phyloP scores from a whole-genome alignment of 139 green algal genomes.

The Chlorella sp. region DNA sequence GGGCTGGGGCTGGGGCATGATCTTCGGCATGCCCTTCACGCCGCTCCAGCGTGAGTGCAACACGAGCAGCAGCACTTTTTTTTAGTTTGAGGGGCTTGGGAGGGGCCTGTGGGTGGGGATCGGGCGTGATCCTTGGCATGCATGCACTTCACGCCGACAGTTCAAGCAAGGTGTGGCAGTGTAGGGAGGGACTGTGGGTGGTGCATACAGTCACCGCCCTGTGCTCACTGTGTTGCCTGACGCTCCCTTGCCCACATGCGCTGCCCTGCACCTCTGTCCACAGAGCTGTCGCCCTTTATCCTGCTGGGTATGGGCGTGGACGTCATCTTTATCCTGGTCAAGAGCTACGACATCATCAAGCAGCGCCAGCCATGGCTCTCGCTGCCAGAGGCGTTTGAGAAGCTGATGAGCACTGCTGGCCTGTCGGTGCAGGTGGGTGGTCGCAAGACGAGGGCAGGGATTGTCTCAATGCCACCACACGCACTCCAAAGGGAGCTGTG shows the following conservation, averaged over 20 bases:
- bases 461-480: too few relatives aligned
- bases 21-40: constrained; percentile 23
- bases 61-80: neutral
- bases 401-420: constrained; percentile 17
- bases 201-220: neutral
- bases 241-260: neutral
- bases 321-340: constrained; percentile 29
- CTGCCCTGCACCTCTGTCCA: neutral
- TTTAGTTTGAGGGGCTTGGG: too few relatives aligned
- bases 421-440: too few relatives aligned
- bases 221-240: neutral
- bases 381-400: constrained; percentile 7
- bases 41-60: constrained; percentile 10
- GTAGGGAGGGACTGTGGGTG: neutral
- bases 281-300: constrained; percentile 30
- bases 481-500: too few relatives aligned
- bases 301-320: constrained; percentile 31
- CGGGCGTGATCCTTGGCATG: too few relatives aligned
- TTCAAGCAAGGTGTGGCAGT: too few relatives aligned
- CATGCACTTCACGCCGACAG: too few relatives aligned
- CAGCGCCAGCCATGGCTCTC: constrained; percentile 4
- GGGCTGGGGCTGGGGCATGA: constrained; percentile 10
- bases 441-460: too few relatives aligned
- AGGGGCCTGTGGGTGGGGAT: too few relatives aligned
- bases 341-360: constrained; percentile 20